Percentiles rank a stretch among this genome's conserved stretches.
These are phyloP conservation scores for Rhazya stricta DNA, from an alignment of 257 asterid species.

Conservation along the genomic window DNA sequence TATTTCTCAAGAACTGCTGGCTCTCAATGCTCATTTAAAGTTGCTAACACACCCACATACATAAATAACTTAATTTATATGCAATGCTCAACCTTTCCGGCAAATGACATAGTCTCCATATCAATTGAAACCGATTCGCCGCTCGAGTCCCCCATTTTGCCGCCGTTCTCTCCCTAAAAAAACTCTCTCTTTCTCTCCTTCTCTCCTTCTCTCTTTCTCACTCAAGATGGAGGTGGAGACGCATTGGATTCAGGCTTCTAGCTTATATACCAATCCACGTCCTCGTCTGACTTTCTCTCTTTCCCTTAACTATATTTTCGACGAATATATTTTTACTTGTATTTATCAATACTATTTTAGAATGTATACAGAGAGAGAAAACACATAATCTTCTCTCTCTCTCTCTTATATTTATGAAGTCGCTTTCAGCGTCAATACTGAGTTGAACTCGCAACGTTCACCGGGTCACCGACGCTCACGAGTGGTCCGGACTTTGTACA, in stretches of 20 bases:
- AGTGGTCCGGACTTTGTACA: conserved; percentile 12
- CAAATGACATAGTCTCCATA: conserved; percentile 67
- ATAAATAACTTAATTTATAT: not conserved
- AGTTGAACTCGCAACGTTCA: conserved; percentile 19
- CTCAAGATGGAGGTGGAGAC: conserved; percentile 16
- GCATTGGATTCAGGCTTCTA: conserved; percentile 57
- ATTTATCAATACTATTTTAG: not conserved
- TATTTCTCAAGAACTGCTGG: not conserved
- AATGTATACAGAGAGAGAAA: not conserved
- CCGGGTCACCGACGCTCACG: conserved; percentile 46
- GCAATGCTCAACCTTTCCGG: conserved; percentile 69
- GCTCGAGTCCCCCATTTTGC: conserved; percentile 85
- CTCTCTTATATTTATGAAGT: not conserved
- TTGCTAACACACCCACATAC: not conserved
- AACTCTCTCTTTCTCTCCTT: conserved; percentile 13
- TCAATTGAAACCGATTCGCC: conserved; percentile 87
- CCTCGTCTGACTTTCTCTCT: conserved; percentile 25
- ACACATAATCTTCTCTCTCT: not conserved
- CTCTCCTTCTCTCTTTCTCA: conserved; percentile 1
- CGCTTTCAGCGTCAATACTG: conserved; percentile 19
- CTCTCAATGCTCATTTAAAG: not conserved
- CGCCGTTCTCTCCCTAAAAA: conserved; percentile 24
- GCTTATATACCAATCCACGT: conserved; percentile 47
- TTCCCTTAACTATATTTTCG: conserved; percentile 7
- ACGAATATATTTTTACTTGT: not conserved